Percentiles rank a stretch among this genome's conserved stretches.
Conservation (phyloP, 768 basidiomycete genomes). For the Macrocybe gigantea region DNA sequence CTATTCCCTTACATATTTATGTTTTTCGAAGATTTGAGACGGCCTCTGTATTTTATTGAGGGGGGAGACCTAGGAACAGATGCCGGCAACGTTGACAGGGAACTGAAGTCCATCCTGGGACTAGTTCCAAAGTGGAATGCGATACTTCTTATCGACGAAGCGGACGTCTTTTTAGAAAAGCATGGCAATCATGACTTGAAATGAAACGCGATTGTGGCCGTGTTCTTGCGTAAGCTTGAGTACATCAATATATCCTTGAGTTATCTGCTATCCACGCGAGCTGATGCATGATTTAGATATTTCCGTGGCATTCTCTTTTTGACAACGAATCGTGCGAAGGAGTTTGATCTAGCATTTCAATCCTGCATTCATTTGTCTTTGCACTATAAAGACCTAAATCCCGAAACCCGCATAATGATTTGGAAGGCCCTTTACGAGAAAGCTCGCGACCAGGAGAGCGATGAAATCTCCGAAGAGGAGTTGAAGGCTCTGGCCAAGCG, state of each 20-base stretch:
- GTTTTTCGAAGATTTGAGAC: constrained; percentile 42
- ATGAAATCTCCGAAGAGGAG: constrained; percentile 10
- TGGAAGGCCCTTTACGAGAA: constrained; percentile 22
- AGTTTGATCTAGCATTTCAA: constrained; percentile 28
- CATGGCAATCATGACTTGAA: constrained; percentile 55
- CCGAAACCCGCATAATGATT: constrained; percentile 16
- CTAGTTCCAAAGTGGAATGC: constrained; percentile 52
- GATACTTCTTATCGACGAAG: constrained; percentile 51
- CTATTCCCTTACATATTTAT: too few relatives aligned
- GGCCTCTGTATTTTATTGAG: constrained; percentile 44
- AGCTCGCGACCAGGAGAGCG: not conserved
- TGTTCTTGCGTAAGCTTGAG: too few relatives aligned
- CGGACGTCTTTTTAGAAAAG: constrained; percentile 67
- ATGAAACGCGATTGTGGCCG: constrained; percentile 66
- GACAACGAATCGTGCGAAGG: constrained; percentile 23
- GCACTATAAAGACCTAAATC: constrained; percentile 22
- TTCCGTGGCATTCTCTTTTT: constrained; percentile 40
- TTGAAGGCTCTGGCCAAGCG: constrained; percentile 13
- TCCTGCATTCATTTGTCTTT: constrained; percentile 29
- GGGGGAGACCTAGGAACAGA: constrained; percentile 46
- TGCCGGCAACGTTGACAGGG: constrained; percentile 33
- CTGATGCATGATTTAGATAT: too few relatives aligned
- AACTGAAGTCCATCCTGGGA: constrained; percentile 38
- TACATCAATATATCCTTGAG: too few relatives aligned
- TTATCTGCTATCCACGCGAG: too few relatives aligned